These are phyloP conservation scores for Filobasidium wieringae DNA, from an alignment of 768 basidiomycete genomes.

Conservation along the genomic window DNA sequence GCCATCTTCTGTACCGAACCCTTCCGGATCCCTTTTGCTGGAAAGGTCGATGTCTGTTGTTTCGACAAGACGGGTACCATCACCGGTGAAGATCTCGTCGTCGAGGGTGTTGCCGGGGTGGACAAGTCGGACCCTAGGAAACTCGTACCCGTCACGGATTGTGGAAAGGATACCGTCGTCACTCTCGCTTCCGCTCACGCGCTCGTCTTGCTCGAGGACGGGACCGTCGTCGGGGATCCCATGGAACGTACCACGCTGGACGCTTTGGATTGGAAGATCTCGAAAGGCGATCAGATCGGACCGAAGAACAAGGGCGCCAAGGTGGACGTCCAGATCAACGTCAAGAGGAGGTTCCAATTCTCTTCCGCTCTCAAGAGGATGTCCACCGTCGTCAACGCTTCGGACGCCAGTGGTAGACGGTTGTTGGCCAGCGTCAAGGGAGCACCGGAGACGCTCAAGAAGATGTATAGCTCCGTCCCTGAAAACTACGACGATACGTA, in stretches of 20 bases:
- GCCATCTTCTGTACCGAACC: slow-evolving; percentile 99
- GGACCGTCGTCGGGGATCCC: slow-evolving; percentile 86
- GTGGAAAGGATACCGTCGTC: slow-evolving; percentile 62
- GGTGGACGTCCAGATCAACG: slow-evolving; percentile 46
- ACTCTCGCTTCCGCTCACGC: slow-evolving; percentile 93
- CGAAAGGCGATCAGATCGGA: slow-evolving; percentile 58
- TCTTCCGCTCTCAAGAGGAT: slow-evolving; percentile 95
- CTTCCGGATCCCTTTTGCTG: slow-evolving; percentile 91
- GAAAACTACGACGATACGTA: slow-evolving; percentile 81
- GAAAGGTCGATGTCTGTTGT: slow-evolving; percentile 93
- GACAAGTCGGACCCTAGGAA: slow-evolving; percentile 51
- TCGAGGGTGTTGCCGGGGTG: slow-evolving; percentile 85
- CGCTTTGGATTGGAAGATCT: slow-evolving; percentile 75
- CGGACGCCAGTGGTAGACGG: slow-evolving; percentile 21
- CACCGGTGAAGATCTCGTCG: slow-evolving; percentile 84
- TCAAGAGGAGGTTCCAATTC: slow-evolving; percentile 92
- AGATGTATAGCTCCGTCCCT: slow-evolving; percentile 66
- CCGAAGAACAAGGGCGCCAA: slow-evolving; percentile 48
- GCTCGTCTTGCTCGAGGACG: slow-evolving; percentile 84
- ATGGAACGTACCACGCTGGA: slow-evolving; percentile 97
- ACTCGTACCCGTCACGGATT: slow-evolving; percentile 67
- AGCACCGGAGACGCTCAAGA: slow-evolving; percentile 90
- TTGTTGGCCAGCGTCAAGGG: slow-evolving; percentile 65
- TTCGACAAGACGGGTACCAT: slow-evolving; percentile 99
- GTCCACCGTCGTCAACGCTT: slow-evolving; percentile 61